These are phyloP conservation scores for Amniculicola lignicola DNA, from an alignment of 495 filamentous ascomycete genomes.

Conservation along the genomic window DNA sequence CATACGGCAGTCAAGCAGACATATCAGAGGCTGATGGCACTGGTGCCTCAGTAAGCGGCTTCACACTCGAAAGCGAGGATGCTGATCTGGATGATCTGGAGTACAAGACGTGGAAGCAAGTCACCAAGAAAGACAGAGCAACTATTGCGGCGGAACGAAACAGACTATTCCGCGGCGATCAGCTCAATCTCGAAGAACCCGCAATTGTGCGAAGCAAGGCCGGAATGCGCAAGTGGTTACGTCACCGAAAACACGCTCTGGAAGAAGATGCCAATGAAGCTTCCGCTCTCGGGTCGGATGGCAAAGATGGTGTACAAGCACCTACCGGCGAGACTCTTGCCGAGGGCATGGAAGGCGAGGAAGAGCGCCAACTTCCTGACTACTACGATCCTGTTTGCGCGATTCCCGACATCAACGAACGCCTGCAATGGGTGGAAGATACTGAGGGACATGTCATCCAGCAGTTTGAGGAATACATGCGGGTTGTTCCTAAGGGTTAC, in stretches of 20 bases:
- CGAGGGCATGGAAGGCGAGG: conserved; percentile 85
- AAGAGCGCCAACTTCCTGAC: conserved; percentile 75
- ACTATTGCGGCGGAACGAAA: conserved; percentile 74
- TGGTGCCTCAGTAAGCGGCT: conserved; percentile 57
- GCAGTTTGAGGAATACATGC: conserved; percentile 75
- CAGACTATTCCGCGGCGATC: conserved; percentile 78
- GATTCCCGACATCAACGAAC: conserved; percentile 76
- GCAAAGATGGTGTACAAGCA: conserved; percentile 48
- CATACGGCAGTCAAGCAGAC: conserved; percentile 67
- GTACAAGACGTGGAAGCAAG: conserved; percentile 97
- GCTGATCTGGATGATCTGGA: conserved; percentile 75
- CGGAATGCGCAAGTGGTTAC: conserved; percentile 78
- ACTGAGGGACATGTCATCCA: conserved; percentile 80
- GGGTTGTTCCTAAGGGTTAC: conserved; percentile 65
- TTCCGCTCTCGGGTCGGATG: conserved; percentile 42
- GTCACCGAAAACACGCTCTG: conserved; percentile 63
- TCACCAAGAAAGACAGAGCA: conserved; percentile 96
- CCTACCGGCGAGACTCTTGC: conserved; percentile 69
- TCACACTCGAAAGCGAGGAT: conserved; percentile 51
- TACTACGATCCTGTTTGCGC: conserved; percentile 87
- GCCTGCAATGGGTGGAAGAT: conserved; percentile 83
- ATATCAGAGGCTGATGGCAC: conserved; percentile 75
- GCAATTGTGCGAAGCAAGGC: conserved; percentile 75
- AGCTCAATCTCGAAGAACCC: conserved; percentile 80
- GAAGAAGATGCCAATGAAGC: conserved; percentile 45